Percentiles rank a stretch among this genome's conserved stretches.
These are phyloP conservation scores for Sporothrix globosa DNA, from an alignment of 2,329 filamentous ascomycete genomes.

Conservation along the genomic window DNA sequence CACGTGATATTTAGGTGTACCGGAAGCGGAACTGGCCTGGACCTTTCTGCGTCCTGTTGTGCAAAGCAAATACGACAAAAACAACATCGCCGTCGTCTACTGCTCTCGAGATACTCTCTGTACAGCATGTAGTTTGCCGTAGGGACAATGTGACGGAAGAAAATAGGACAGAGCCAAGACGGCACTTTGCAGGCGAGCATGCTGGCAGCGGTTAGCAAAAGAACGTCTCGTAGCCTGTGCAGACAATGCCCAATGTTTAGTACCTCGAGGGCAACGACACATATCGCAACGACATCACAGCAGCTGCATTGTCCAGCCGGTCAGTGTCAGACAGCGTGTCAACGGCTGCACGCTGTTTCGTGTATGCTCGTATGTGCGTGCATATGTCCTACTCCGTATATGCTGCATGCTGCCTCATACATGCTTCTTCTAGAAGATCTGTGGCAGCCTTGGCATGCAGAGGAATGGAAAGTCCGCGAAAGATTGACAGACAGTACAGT, in stretches of 20 bases:
- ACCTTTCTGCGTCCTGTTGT: too few relatives aligned
- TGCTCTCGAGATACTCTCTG: too few relatives aligned
- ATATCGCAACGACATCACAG: neutral
- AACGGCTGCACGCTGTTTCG: neutral
- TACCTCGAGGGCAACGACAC: neutral
- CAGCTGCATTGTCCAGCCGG: too few relatives aligned
- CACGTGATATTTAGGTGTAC: neutral
- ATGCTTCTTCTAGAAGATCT: neutral
- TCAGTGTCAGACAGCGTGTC: neutral
- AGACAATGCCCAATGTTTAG: too few relatives aligned
- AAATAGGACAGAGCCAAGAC: neutral
- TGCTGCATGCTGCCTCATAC: neutral
- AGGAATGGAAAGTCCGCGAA: constrained; percentile 8
- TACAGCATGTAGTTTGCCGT: neutral
- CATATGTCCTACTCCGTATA: neutral
- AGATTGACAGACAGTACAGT: neutral
- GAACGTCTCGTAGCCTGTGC: neutral
- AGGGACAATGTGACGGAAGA: neutral
- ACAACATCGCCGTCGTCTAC: too few relatives aligned
- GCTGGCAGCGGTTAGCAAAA: neutral
- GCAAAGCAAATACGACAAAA: too few relatives aligned
- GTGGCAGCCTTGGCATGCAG: neutral
- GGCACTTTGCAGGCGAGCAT: neutral
- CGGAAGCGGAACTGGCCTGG: neutral
- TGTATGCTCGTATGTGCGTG: constrained; percentile 1